Evolutionary conservation across 495 filamentous ascomycete genomes (phyloP), one percentile per base, ranked within the genome.

Genomic region (Aspergillus panamensis): DNA sequence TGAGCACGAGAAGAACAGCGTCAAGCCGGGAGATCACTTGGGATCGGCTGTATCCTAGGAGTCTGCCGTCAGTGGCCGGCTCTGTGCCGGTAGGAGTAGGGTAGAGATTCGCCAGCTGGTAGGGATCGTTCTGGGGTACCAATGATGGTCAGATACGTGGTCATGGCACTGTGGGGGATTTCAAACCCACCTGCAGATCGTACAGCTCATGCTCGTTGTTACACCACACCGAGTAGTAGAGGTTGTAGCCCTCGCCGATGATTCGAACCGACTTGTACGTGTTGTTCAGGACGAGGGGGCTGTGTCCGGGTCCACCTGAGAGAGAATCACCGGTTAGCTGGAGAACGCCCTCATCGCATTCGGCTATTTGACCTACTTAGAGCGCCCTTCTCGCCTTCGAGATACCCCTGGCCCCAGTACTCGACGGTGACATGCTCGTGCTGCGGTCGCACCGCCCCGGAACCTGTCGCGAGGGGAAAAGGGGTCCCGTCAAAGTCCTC

Each of bases 141-240:
- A 6, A n/a, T 12, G n/a, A 29, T 32, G 29, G 13, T 8, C 14
- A n/a, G 20, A 37, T 17, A 25, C 1, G 42, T 19, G 8, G 2
- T 17, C 16, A 45, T 20, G 17, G 16, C 1, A 20, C 20, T 8
- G 37, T 6, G 31, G 13, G 20, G 9, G 13, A 32, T 47, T 17
- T 48, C 8, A 45, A 20, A 9, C 72, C 48, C 16, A 74, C 74
- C 51, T 62, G 77, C 12, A 83, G 55, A 44, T 84, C 80, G 48
- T 84, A 82, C 9, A 85, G 66, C 65, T 85, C 80, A 35, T 77
- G 74, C 63, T 83, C 80, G 45, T 78, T 76, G 16, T 62, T 83
- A 58, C 82, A 85, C 77, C 80, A 84, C 0, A 84, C 80, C 1
- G 81, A 74, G 33, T 85, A 85, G 48, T 79, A 78, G n/a, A 83